Conservation (phyloP, 345 rosid species). For the Gossypium thurberi region DNA sequence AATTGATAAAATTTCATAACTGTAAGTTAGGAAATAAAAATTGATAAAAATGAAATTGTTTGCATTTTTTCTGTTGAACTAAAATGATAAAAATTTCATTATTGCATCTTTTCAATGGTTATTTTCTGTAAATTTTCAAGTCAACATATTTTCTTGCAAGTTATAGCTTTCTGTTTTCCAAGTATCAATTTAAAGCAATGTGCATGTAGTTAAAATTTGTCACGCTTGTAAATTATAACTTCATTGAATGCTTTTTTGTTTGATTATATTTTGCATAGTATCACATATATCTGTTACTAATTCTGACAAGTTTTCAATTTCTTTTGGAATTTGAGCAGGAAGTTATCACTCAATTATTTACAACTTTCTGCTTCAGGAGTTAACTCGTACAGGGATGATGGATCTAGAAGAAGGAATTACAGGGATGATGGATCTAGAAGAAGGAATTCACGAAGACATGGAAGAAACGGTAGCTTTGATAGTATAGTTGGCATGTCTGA, state of each 20-base stretch:
- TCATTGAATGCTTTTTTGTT: background rate
- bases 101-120: background rate
- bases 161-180: background rate
- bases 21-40: background rate
- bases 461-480: slow-evolving; percentile 32
- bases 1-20: background rate
- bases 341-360: slow-evolving; percentile 69
- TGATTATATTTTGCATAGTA: slow-evolving; percentile 2
- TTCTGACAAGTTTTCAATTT: slow-evolving; percentile 12
- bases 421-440: slow-evolving; percentile 55
- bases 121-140: background rate
- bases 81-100: background rate
- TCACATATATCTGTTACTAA: background rate
- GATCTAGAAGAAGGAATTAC: slow-evolving; percentile 59
- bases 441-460: slow-evolving; percentile 55
- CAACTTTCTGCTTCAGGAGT: slow-evolving; percentile 57
- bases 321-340: slow-evolving; percentile 46
- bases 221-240: background rate
- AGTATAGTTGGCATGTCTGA: slow-evolving; percentile 30
- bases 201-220: slow-evolving; percentile 1
- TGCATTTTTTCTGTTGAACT: background rate
- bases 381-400: slow-evolving; percentile 46
- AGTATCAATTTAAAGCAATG: background rate
- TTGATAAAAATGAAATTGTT: background rate
- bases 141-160: background rate